Evolutionary conservation across 768 basidiomycete genomes (phyloP).

Genomic region (Dendrothele bispora): DNA sequence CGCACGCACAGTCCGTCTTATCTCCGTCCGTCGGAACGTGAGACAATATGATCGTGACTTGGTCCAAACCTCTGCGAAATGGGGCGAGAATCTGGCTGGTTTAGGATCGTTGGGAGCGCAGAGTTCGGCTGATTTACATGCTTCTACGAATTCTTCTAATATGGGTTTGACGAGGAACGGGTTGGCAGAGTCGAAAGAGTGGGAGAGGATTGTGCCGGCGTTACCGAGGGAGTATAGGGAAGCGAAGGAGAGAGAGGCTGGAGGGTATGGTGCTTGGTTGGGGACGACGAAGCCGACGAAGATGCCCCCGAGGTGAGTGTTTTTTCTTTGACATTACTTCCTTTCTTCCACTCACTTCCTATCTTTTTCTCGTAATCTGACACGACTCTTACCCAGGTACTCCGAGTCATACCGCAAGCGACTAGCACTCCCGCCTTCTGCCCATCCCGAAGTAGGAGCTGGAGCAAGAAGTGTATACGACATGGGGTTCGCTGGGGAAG

Average conservation of each 20-base stretch:
- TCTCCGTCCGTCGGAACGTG: slow-evolving; percentile 77
- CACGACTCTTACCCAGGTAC: slow-evolving; percentile 58
- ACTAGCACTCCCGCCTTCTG: slow-evolving; percentile 63
- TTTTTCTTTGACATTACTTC: too few species aligned
- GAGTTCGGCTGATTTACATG: background rate
- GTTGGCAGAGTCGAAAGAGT: slow-evolving; percentile 56
- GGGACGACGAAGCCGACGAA: too few species aligned
- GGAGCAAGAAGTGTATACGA: too few species aligned
- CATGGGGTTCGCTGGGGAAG: too few species aligned
- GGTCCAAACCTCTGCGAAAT: slow-evolving; percentile 58
- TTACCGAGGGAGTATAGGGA: too few species aligned
- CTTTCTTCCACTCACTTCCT: too few species aligned
- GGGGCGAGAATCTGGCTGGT: slow-evolving; percentile 29
- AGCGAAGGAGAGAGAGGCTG: too few species aligned
- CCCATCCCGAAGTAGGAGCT: slow-evolving; percentile 52
- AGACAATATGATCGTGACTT: slow-evolving; percentile 87
- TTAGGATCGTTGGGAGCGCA: background rate
- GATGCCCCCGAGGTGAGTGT: too few species aligned
- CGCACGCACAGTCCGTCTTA: slow-evolving; percentile 73
- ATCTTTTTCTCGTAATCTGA: slow-evolving; percentile 39
- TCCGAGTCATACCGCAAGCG: slow-evolving; percentile 76
- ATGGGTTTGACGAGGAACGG: slow-evolving; percentile 7
- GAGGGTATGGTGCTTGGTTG: too few species aligned
- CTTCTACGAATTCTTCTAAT: background rate
- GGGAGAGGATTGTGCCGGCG: slow-evolving; percentile 78